These are phyloP conservation scores for Punctularia strigosozonata DNA, from an alignment of 768 basidiomycete genomes.

Conservation along the genomic window DNA sequence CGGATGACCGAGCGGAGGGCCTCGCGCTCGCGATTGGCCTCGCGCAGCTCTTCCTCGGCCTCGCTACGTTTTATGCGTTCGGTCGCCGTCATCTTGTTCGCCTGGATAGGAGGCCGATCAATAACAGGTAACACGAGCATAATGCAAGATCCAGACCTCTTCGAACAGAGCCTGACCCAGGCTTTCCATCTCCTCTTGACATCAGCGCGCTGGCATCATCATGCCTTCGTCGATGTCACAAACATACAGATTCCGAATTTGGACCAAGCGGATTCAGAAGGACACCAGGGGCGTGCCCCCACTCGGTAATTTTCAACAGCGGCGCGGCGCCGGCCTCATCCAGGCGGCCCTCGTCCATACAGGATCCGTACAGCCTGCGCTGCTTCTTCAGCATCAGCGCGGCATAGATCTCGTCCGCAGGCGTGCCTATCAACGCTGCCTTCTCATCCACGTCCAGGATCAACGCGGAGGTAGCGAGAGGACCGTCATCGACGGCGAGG, in stretches of 20 bases:
- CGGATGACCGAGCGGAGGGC: conserved; percentile 57
- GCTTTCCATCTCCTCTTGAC: conserved; percentile 68
- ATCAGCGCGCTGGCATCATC: no score
- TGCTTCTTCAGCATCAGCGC: conserved; percentile 43
- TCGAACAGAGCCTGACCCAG: conserved; percentile 79
- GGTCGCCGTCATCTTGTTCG: conserved; percentile 80
- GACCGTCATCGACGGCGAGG: conserved; percentile 16
- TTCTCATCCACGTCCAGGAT: no score
- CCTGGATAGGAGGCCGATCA: conserved; percentile 28
- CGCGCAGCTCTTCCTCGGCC: conserved; percentile 59
- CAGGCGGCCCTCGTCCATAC: conserved; percentile 68
- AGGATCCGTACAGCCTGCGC: conserved; percentile 66
- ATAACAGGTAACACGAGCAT: background rate
- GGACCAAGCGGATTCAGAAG: no score
- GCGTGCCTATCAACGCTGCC: no score
- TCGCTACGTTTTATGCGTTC: conserved; percentile 67
- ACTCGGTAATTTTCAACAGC: conserved; percentile 53
- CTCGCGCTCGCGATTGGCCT: conserved; percentile 40
- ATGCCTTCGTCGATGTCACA: no score
- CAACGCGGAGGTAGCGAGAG: background rate
- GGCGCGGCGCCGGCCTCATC: conserved; percentile 66
- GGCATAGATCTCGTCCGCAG: background rate
- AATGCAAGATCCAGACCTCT: conserved; percentile 40
- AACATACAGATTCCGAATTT: no score
- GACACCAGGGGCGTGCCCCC: no score